These are phyloP conservation scores for Sambucus nigra DNA, from an alignment of 129 eudicot genomes.

Conservation along the genomic window DNA sequence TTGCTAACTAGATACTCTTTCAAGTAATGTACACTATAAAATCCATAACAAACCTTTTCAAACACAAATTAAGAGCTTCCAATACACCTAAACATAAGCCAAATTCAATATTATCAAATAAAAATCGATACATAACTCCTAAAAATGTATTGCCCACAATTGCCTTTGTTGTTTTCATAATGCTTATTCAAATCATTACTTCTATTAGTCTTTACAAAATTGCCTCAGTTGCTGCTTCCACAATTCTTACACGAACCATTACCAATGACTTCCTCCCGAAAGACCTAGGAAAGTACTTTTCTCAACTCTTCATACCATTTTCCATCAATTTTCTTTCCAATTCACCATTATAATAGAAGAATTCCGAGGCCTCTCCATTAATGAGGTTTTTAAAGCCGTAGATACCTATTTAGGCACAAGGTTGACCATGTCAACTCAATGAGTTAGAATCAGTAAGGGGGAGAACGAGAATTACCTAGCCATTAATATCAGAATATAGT, in stretches of 20 bases:
- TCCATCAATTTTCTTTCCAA: constrained; percentile 42
- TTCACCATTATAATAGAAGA: constrained; percentile 56
- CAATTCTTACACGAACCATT: constrained; percentile 43
- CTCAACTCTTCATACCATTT: constrained; percentile 22
- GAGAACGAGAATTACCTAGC: constrained; percentile 29
- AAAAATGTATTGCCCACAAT: constrained; percentile 41
- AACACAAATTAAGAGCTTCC: too few species aligned
- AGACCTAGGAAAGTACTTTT: constrained; percentile 41
- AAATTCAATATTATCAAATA: too few species aligned
- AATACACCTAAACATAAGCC: too few species aligned
- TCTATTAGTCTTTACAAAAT: too few species aligned
- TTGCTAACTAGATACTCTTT: too few species aligned
- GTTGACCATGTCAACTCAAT: constrained; percentile 26
- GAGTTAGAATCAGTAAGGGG: constrained; percentile 37
- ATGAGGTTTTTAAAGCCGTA: constrained; percentile 50
- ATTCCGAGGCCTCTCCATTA: constrained; percentile 36
- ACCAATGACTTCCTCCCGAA: constrained; percentile 43
- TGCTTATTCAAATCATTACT: too few species aligned
- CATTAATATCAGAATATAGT: constrained; percentile 26
- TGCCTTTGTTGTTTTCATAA: too few species aligned
- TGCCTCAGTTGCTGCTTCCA: constrained; percentile 48
- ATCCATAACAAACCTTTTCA: too few species aligned
- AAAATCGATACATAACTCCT: too few species aligned
- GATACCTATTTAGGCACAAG: constrained; percentile 33
- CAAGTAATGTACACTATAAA: too few species aligned